Conservation (phyloP, 2,329 filamentous ascomycete species). For the Curvularia lunata region DNA sequence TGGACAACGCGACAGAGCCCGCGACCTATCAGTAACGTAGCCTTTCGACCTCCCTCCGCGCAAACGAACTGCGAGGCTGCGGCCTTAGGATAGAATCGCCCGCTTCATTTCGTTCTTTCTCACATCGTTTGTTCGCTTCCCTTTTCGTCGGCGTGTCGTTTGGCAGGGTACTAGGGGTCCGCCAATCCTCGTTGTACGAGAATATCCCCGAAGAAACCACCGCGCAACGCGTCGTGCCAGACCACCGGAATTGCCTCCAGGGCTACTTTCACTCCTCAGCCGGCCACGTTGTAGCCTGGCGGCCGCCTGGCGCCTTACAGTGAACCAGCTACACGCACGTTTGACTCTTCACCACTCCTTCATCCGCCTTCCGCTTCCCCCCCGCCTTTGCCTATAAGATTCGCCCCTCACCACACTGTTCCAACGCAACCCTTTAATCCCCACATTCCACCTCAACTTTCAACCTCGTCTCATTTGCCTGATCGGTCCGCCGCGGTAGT, state of each 20-base stretch:
- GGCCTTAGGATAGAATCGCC: slow-evolving; percentile 11
- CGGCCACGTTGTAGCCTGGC: slow-evolving; percentile 13
- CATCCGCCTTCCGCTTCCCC: background rate
- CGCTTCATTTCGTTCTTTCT: slow-evolving; percentile 1
- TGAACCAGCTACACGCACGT: slow-evolving; percentile 2
- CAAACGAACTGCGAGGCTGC: slow-evolving; percentile 15
- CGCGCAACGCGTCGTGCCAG: slow-evolving; percentile 18
- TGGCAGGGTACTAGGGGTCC: background rate
- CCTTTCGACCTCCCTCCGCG: slow-evolving; percentile 2
- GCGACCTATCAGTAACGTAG: slow-evolving; percentile 4
- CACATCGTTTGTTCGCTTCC: background rate
- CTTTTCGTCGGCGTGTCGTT: slow-evolving; percentile 4
- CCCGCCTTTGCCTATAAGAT: slow-evolving; percentile 1
- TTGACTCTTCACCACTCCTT: slow-evolving; percentile 7
- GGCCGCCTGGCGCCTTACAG: slow-evolving; percentile 6
- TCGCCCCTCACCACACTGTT: slow-evolving; percentile 7
- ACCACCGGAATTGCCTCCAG: slow-evolving; percentile 13
- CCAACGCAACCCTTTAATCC: background rate
- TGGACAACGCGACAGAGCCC: slow-evolving; percentile 13
- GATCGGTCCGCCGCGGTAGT: background rate
- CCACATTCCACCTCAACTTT: background rate
- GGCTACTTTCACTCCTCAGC: slow-evolving; percentile 6
- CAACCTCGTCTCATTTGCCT: background rate
- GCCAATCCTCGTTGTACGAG: background rate
- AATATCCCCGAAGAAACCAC: background rate